Evolutionary conservation across 2,329 filamentous ascomycete species (phyloP), one percentile per base, ranked within the genome.

Genomic region (Scytalidium lignicola): DNA sequence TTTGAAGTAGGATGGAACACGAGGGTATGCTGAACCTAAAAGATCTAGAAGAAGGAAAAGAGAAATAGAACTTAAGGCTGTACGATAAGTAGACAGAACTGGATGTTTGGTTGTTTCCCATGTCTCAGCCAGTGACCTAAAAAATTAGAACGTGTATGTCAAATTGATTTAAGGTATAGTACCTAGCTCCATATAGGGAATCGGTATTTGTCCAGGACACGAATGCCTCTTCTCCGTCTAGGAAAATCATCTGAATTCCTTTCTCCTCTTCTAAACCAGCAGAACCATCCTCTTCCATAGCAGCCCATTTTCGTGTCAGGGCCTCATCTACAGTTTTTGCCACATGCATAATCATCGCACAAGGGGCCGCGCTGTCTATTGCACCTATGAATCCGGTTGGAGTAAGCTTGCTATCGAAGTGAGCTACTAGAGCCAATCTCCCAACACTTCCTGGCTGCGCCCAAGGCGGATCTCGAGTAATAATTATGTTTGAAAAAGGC

Each of bases 211-310:
- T 86, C 93, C 93, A 99, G 1, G 67, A 68, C 19, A 80, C 71
- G 68, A 95, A 99, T 0, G 93, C 91, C 68, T 99, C 93, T 70
- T 99, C 93, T 3, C 93, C 93, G 62, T 99, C 93, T 7, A 99
- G 70, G 48, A 99, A 78, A 22, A 99, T 57, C 22, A 99, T 87
- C 71, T 97, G 93, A 28, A 99, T 77, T 1, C 92, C 92, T 62
- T 82, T 84, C 55, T 88, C 82, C 58, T 86, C 87, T 1, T 71
- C 75, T 20, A 68, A 66, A 2, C 72, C 74, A 5, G 62, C 68
- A 41, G 77, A 71, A 4, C 79, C 85, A 3, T 78, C 74, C 3
- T 73, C 77, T 55, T 81, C 67, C 80, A 91, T 88, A 26, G 76
- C 76, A 23, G 80, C 77, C 88, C 93, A 97, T 70, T 92, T 95